Conservation (phyloP, 169 alveolate genomes). For the Prorocentrum cordatum region DNA sequence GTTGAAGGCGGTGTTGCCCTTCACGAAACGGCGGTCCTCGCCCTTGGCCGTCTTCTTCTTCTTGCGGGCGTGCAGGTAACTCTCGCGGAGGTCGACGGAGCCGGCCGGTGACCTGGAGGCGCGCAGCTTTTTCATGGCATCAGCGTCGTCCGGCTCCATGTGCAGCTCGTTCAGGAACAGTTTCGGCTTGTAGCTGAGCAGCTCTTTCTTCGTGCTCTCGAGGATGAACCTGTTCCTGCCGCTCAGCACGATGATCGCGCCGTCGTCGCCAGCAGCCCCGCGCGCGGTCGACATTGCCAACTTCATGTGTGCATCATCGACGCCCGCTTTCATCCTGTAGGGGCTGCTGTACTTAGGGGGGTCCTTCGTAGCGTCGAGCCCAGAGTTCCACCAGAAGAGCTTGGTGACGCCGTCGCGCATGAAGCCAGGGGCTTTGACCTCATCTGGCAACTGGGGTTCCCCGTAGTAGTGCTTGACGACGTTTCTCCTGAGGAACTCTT, state of each 20-base stretch:
- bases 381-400: neutral
- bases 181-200: neutral
- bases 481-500: too few species aligned
- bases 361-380: neutral
- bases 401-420: neutral
- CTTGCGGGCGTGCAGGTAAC: too few species aligned
- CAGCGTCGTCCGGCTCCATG: conserved; percentile 7
- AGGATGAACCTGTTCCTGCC: neutral
- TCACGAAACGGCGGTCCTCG: too few species aligned
- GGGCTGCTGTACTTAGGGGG: neutral
- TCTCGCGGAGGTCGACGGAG: too few species aligned
- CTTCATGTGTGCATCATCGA: neutral
- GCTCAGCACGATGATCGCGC: neutral
- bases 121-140: too few species aligned
- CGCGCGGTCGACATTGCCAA: neutral
- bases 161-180: neutral
- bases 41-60: too few species aligned
- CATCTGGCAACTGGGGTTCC: neutral
- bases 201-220: neutral
- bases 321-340: neutral
- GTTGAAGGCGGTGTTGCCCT: too few species aligned
- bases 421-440: neutral
- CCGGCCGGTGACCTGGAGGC: too few species aligned
- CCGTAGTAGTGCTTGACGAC: too few species aligned
- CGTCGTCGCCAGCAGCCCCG: neutral